Base-by-base conservation (phyloP, 1,139 yeast species). In the Candida neerlandica region DNA sequence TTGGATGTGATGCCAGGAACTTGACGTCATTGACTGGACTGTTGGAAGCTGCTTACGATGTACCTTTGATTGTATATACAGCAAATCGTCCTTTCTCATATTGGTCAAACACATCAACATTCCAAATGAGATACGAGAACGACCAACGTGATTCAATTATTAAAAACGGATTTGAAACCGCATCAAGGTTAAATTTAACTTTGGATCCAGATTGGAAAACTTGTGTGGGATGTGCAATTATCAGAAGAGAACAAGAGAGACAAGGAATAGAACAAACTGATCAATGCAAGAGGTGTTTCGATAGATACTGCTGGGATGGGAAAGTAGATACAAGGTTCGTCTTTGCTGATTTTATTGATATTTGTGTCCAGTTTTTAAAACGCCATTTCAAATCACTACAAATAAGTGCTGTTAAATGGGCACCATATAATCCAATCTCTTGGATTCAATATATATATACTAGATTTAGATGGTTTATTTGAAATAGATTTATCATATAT, bases 141-240 rank as follows among this genome's bases (percentile, higher is more conserved):
- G 70, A 72, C 1, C 89, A 86, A 58, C 82, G 84, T 59, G 67
- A 73, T 46, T 73, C 76, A 1, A 76, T 90, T 73, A 82, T 90
- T 53, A 70, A 77, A 58, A 91, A 91, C 64, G 97, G 97, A 9
- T 89, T 85, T 64, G 94, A 88, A 63, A 80, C 81, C 29, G 81
- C 88, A 29, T 78, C 96, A 0, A 81, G 89, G 64, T 77, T 79
- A 58, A 90, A 90, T 64, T 71, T 83, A 39, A 87, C 97, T 3
- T 69, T 85, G 39, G 96, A 88, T 60, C 67, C 72, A 2, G 85
- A 86, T 48, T 91, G 90, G 85, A 76, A 80, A 47, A 78, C 86
- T 4, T 91, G 97, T 74, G 80, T 90, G 46, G 89, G 91, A 1
- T 91, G 97, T 75, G 97, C 97, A 7, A 81, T 91, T 47, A 76